Conservation (phyloP, 2,329 filamentous ascomycete species). For the Trichoderma citrinoviride region DNA sequence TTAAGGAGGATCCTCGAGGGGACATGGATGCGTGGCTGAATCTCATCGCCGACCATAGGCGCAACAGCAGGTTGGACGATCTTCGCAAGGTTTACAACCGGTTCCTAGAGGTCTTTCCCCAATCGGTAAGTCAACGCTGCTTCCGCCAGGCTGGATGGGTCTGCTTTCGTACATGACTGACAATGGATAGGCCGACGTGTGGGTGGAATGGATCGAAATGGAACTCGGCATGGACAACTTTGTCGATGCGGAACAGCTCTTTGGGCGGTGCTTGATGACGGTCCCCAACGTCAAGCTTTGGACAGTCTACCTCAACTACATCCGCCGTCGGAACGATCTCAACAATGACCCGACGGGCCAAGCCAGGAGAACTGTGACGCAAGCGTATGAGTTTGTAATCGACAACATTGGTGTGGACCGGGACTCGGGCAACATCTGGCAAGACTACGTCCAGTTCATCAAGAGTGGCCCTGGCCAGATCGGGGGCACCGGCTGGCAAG, state of each 20-base stretch:
- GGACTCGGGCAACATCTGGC: conserved; percentile 86
- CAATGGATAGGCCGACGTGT: conserved; percentile 73
- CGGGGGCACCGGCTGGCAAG: conserved; percentile 88
- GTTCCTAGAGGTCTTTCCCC: conserved; percentile 84
- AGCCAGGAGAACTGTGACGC: conserved; percentile 74
- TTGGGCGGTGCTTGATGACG: conserved; percentile 72
- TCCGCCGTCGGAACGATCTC: conserved; percentile 85
- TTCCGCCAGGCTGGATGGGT: not conserved
- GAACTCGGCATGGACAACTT: conserved; percentile 86
- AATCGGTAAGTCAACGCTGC: conserved; percentile 67
- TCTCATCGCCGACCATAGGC: conserved; percentile 80
- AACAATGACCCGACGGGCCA: conserved; percentile 71
- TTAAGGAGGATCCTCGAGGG: conserved; percentile 88
- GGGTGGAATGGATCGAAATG: conserved; percentile 85
- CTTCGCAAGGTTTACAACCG: conserved; percentile 77
- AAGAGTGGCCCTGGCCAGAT: conserved; percentile 81
- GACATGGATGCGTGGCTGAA: conserved; percentile 89
- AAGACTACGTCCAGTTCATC: conserved; percentile 92
- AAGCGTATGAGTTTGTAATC: conserved; percentile 90
- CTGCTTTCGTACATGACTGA: not conserved
- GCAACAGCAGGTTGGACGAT: conserved; percentile 77
- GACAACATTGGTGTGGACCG: conserved; percentile 87
- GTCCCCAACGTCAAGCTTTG: conserved; percentile 84
- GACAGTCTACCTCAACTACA: conserved; percentile 92
- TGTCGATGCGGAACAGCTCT: conserved; percentile 75